Conservation (phyloP, 169 alveolate genomes). For the Cryptosporidium bovis region DNA sequence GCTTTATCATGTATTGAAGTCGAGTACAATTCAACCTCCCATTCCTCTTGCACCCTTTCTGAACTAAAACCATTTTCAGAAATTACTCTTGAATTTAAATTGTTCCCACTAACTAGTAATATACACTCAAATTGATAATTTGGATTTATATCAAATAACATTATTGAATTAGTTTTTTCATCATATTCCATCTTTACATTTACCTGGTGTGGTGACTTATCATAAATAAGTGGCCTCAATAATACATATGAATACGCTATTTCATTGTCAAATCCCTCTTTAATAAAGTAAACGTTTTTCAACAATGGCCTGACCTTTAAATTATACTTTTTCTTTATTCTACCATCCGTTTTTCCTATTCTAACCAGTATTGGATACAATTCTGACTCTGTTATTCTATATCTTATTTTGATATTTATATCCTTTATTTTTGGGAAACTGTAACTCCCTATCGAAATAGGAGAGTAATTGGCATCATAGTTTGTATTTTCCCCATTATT, state of each 20-base stretch:
- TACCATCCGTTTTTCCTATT: conserved; percentile 33
- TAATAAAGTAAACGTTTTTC: conserved; percentile 14
- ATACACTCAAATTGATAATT: conserved; percentile 38
- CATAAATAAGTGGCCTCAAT: conserved; percentile 29
- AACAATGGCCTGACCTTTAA: conserved; percentile 11
- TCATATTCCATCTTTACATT: conserved; percentile 12
- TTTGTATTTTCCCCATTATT: background rate
- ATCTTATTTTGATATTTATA: conserved; percentile 26
- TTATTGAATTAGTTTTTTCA: conserved; percentile 9
- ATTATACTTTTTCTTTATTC: conserved; percentile 14
- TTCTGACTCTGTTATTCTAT: conserved; percentile 33
- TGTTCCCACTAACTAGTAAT: background rate
- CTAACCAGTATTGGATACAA: conserved; percentile 23
- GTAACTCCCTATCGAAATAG: conserved; percentile 39
- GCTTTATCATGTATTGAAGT: background rate
- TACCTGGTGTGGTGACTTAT: conserved; percentile 32
- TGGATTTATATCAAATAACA: conserved; percentile 21
- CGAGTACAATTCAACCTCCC: conserved; percentile 45
- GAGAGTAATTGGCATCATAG: conserved; percentile 1
- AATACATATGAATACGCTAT: conserved; percentile 40
- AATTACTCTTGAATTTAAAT: background rate
- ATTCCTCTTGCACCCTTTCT: background rate
- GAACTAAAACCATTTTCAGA: background rate
- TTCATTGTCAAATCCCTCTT: conserved; percentile 19
- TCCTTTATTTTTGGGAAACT: conserved; percentile 15